These are phyloP conservation scores for Helotiales sp. DNA, from an alignment of 2,329 filamentous ascomycete genomes.

Conservation along the genomic window DNA sequence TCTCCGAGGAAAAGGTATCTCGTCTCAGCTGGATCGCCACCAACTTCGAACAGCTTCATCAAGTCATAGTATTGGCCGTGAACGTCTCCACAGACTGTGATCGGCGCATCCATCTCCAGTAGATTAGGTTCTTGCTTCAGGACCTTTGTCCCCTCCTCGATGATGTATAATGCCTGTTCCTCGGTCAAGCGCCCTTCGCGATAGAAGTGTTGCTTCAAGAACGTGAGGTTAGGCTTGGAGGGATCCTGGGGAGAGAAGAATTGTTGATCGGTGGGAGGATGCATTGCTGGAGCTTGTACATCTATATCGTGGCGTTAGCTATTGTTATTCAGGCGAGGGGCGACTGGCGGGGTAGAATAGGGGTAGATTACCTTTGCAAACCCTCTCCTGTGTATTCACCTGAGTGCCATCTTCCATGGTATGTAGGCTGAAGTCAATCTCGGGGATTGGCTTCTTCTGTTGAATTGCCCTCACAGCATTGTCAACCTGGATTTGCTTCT, in stretches of 20 bases:
- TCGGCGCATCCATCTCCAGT: slow-evolving; percentile 98
- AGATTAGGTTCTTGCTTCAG: slow-evolving; percentile 90
- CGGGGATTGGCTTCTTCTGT: slow-evolving; percentile 92
- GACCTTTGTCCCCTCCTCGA: slow-evolving; percentile 83
- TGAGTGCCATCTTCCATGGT: slow-evolving; percentile 97
- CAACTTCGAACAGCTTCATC: slow-evolving; percentile 99
- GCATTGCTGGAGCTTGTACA: slow-evolving; percentile 95
- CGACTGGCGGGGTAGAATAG: slow-evolving; percentile 16
- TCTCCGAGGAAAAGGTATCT: slow-evolving; percentile 96
- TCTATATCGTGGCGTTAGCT: slow-evolving; percentile 55
- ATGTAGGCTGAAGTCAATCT: slow-evolving; percentile 98
- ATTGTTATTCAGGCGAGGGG: slow-evolving; percentile 1
- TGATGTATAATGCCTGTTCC: slow-evolving; percentile 95
- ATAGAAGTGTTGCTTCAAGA: slow-evolving; percentile 98
- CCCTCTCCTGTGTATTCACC: slow-evolving; percentile 92
- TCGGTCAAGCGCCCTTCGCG: slow-evolving; percentile 95
- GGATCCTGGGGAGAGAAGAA: slow-evolving; percentile 88
- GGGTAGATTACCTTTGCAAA: slow-evolving; percentile 83
- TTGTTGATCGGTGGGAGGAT: slow-evolving; percentile 87
- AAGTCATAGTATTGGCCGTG: slow-evolving; percentile 99
- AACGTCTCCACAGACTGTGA: slow-evolving; percentile 97
- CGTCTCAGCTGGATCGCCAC: slow-evolving; percentile 93
- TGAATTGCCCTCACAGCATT: slow-evolving; percentile 89
- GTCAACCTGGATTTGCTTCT: slow-evolving; percentile 61
- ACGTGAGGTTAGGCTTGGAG: slow-evolving; percentile 86